Percentiles rank a stretch among this genome's conserved stretches.
Evolutionary conservation across 805 yeast genomes (phyloP).

Genomic region (Candida dendrica): DNA sequence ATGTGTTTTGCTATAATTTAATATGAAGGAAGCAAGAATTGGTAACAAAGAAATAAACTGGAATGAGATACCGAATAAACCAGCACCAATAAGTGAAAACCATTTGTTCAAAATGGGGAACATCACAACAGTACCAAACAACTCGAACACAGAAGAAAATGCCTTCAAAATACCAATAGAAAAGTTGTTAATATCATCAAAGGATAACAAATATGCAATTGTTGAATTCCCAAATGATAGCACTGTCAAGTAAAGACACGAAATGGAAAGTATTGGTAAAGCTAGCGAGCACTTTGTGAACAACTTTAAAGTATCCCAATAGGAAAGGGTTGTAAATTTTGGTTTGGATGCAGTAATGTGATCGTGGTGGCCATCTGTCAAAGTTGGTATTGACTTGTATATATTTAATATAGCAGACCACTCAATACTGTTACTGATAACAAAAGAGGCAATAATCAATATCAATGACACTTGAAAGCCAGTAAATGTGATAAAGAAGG

Average conservation of each 20-base stretch:
- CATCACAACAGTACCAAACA: slow-evolving; percentile 23
- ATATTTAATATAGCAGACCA: slow-evolving; percentile 26
- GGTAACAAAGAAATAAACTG: slow-evolving; percentile 23
- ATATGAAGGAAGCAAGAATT: slow-evolving; percentile 15
- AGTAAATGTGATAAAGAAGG: slow-evolving; percentile 21
- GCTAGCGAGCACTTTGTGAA: slow-evolving; percentile 22
- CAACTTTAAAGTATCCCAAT: slow-evolving; percentile 6
- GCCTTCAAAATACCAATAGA: slow-evolving; percentile 26
- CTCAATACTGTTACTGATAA: slow-evolving; percentile 24
- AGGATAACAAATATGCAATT: slow-evolving; percentile 26
- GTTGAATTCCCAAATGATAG: slow-evolving; percentile 31
- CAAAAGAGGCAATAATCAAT: slow-evolving; percentile 22
- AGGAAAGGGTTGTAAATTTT: slow-evolving; percentile 5
- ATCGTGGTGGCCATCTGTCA: slow-evolving; percentile 8
- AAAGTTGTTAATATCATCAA: slow-evolving; percentile 22
- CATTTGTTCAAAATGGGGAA: slow-evolving; percentile 21
- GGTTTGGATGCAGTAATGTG: background rate
- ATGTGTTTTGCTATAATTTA: slow-evolving; percentile 7
- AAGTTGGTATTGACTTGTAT: slow-evolving; percentile 22
- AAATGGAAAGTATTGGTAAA: slow-evolving; percentile 23
- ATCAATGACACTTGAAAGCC: slow-evolving; percentile 19
- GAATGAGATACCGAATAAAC: slow-evolving; percentile 21
- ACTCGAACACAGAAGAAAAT: slow-evolving; percentile 25
- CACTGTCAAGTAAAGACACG: slow-evolving; percentile 29
- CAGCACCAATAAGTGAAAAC: slow-evolving; percentile 25